phyloP scores from a whole-genome alignment of 495 filamentous ascomycete genomes.

The Tuber brumale region DNA sequence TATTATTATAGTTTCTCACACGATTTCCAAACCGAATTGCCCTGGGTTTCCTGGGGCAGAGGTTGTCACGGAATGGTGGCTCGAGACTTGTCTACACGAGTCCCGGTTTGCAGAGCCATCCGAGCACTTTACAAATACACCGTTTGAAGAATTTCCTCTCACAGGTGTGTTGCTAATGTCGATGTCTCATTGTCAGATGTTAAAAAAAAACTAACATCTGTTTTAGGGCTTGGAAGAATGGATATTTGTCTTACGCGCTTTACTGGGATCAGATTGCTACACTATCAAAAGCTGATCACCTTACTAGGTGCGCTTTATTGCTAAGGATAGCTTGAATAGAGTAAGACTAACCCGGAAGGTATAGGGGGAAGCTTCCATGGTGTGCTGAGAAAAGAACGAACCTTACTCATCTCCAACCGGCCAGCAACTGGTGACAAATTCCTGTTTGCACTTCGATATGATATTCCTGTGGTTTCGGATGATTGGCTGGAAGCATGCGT shows the following conservation, averaged over 20 bases:
- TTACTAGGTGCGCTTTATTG: conserved; percentile 56
- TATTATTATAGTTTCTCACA: conserved; percentile 55
- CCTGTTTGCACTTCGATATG: conserved; percentile 61
- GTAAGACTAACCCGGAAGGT: conserved; percentile 6
- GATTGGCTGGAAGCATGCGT: conserved; percentile 84
- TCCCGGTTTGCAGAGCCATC: conserved; percentile 64
- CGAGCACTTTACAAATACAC: conserved; percentile 64
- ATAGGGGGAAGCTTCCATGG: conserved; percentile 35
- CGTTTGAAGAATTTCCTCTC: conserved; percentile 64
- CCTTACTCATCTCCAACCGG: conserved; percentile 31
- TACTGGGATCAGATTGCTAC: conserved; percentile 73
- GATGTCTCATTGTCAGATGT: not conserved
- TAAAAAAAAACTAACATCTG: not conserved
- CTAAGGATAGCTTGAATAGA: not conserved
- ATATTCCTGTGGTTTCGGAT: conserved; percentile 66
- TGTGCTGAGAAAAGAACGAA: conserved; percentile 27
- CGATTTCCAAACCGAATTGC: conserved; percentile 44
- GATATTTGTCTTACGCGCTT: conserved; percentile 76
- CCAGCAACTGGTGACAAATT: conserved; percentile 64
- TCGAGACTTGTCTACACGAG: conserved; percentile 76
- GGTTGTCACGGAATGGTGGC: conserved; percentile 82
- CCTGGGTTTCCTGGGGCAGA: conserved; percentile 46
- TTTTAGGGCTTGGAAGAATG: conserved; percentile 57
- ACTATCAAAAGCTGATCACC: conserved; percentile 65
- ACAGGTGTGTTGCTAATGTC: conserved; percentile 45